Percentiles rank a stretch among this genome's conserved stretches.
phyloP scores from a whole-genome alignment of 2,329 filamentous ascomycete species.

The Aulographum hederae region DNA sequence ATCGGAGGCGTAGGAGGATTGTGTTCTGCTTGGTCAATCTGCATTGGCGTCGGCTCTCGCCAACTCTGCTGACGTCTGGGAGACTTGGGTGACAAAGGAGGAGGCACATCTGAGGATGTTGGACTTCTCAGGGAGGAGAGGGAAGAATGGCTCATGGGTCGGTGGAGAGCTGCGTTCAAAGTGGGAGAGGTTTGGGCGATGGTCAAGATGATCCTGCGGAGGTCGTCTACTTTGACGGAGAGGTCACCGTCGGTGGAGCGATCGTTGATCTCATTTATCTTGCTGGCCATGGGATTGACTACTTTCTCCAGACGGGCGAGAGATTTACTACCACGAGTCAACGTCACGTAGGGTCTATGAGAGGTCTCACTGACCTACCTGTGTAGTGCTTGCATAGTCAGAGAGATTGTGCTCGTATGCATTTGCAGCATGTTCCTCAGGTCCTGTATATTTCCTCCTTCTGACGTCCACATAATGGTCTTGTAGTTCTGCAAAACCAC shows the following conservation, averaged over 20 bases:
- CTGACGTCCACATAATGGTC: conserved; percentile 26
- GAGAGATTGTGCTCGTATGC: conserved; percentile 21
- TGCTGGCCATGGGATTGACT: conserved; percentile 14
- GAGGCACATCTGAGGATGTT: no score
- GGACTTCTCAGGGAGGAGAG: no score
- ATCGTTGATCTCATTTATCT: conserved; percentile 13
- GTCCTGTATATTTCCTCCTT: conserved; percentile 21
- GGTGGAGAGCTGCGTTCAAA: no score
- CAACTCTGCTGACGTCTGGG: no score
- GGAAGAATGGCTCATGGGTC: no score
- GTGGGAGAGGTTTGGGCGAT: no score
- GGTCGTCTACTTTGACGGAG: conserved; percentile 13
- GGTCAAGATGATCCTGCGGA: conserved; percentile 6
- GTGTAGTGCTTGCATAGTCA: conserved; percentile 23
- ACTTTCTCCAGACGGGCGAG: conserved; percentile 13
- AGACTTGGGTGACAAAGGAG: no score
- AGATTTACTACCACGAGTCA: conserved; percentile 19
- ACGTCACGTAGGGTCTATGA: no score
- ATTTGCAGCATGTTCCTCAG: conserved; percentile 22
- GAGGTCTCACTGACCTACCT: conserved; percentile 16
- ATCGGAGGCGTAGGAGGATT: no score
- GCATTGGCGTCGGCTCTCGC: no score
- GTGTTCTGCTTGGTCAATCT: no score
- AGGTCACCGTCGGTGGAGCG: conserved; percentile 9
- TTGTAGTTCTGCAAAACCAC: conserved; percentile 22